These are phyloP conservation scores for Phaffomyces opuntiae DNA, from an alignment of 805 yeast species.

Conservation along the genomic window DNA sequence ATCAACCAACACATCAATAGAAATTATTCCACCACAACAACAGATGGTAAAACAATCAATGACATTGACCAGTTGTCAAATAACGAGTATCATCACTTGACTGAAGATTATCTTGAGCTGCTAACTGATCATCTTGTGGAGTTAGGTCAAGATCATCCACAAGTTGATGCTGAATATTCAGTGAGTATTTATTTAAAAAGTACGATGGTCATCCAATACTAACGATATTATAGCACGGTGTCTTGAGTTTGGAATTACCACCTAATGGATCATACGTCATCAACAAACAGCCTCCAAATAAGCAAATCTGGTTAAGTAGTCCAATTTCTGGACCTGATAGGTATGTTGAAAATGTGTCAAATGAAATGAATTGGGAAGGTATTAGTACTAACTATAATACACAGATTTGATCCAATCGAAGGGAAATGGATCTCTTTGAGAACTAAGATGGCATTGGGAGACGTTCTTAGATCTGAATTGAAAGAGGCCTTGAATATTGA, in stretches of 20 bases:
- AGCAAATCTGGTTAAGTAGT: conserved; percentile 92
- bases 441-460: conserved; percentile 45
- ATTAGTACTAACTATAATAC: conserved; percentile 1
- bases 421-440: conserved; percentile 78
- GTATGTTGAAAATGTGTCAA: neutral
- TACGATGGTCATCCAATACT: neutral
- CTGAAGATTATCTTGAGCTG: conserved; percentile 65
- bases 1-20: neutral
- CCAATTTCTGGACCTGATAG: conserved; percentile 90
- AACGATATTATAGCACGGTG: conserved; percentile 55
- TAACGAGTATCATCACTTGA: conserved; percentile 52
- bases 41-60: conserved; percentile 51
- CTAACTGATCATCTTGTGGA: conserved; percentile 62
- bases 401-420: conserved; percentile 60
- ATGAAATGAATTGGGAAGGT: too few species aligned
- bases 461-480: conserved; percentile 47
- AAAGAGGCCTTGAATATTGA: conserved; percentile 23
- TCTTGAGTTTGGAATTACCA: conserved; percentile 65
- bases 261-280: conserved; percentile 81
- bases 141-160: conserved; percentile 54
- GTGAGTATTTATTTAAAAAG: conserved; percentile 23
- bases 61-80: conserved; percentile 42
- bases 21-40: conserved; percentile 26
- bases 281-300: conserved; percentile 96
- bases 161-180: conserved; percentile 68